Conservation (phyloP, 495 filamentous ascomycete genomes). For the Penicillium macrosclerotiorum region DNA sequence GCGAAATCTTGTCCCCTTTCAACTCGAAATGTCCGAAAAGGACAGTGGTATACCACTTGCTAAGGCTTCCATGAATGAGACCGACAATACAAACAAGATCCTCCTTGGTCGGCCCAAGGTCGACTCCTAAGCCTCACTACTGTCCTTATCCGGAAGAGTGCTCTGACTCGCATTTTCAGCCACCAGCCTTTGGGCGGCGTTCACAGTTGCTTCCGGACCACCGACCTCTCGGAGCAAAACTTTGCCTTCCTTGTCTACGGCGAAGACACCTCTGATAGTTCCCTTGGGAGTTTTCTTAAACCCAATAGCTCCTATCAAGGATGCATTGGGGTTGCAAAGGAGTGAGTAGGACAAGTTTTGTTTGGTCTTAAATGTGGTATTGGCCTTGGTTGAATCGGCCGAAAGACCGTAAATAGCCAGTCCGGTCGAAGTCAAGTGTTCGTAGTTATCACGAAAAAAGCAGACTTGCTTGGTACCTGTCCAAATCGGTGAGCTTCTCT, state of each 20-base stretch:
- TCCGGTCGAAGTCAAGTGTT: conserved; percentile 73
- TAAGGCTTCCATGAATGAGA: too few species aligned
- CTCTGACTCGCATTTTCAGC: conserved; percentile 6
- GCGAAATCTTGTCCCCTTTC: too few species aligned
- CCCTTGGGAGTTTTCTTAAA: conserved; percentile 73
- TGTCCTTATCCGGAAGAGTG: conserved; percentile 8
- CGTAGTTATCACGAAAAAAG: conserved; percentile 81
- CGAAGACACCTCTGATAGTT: conserved; percentile 84
- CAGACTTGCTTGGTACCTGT: conserved; percentile 90
- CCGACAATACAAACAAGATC: too few species aligned
- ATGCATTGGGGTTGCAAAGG: conserved; percentile 73
- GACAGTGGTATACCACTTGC: too few species aligned
- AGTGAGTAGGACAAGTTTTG: conserved; percentile 86
- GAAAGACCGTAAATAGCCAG: conserved; percentile 87
- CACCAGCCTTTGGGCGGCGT: conserved; percentile 42
- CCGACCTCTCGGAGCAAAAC: conserved; percentile 41
- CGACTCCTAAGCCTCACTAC: conserved; percentile 7
- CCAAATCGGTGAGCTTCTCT: neutral
- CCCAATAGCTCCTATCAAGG: conserved; percentile 72
- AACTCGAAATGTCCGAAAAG: too few species aligned
- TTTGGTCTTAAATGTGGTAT: conserved; percentile 86
- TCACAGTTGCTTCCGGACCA: conserved; percentile 50
- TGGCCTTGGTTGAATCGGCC: conserved; percentile 79
- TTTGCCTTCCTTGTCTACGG: conserved; percentile 67
- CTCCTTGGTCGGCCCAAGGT: too few species aligned